phyloP scores from a whole-genome alignment of 176 grass and related monocot genomes.

The Oryza glaberrima region DNA sequence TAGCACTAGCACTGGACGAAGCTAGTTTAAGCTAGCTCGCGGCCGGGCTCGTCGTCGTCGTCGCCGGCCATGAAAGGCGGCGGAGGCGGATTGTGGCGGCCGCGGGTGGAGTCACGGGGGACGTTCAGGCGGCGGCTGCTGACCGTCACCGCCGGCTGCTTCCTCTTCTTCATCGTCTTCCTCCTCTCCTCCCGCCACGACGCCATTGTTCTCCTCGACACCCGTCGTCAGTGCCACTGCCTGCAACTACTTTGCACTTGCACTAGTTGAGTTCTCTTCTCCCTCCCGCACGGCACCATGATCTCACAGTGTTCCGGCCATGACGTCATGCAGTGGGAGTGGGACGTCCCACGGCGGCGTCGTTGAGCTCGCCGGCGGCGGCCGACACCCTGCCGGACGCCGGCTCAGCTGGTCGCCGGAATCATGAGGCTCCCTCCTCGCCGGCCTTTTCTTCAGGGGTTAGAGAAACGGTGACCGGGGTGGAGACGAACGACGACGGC shows the following conservation, averaged over 20 bases:
- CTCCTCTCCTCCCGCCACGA: slow-evolving; percentile 70
- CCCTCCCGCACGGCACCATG: too few species aligned
- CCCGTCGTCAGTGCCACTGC: slow-evolving; percentile 33
- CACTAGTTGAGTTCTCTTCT: too few species aligned
- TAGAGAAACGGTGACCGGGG: too few species aligned
- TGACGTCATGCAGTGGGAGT: slow-evolving; percentile 39
- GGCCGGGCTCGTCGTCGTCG: not conserved
- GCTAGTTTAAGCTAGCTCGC: too few species aligned
- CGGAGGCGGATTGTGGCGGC: not conserved
- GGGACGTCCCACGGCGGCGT: not conserved
- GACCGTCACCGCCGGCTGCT: slow-evolving; percentile 64
- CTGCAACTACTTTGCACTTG: too few species aligned
- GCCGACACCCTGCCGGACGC: too few species aligned
- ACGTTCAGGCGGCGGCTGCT: slow-evolving; percentile 36
- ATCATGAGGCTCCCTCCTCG: too few species aligned
- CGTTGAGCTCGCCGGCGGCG: not conserved
- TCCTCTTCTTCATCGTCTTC: slow-evolving; percentile 70
- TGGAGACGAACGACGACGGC: too few species aligned
- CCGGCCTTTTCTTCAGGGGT: too few species aligned
- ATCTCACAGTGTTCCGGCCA: not conserved
- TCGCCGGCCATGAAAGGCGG: slow-evolving; percentile 51
- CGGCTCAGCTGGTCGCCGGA: too few species aligned
- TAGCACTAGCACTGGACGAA: too few species aligned
- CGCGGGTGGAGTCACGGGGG: slow-evolving; percentile 56
- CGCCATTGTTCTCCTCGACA: slow-evolving; percentile 35